These are phyloP conservation scores for Glaciozyma antarctica DNA, from an alignment of 768 basidiomycete genomes.

Conservation along the genomic window DNA sequence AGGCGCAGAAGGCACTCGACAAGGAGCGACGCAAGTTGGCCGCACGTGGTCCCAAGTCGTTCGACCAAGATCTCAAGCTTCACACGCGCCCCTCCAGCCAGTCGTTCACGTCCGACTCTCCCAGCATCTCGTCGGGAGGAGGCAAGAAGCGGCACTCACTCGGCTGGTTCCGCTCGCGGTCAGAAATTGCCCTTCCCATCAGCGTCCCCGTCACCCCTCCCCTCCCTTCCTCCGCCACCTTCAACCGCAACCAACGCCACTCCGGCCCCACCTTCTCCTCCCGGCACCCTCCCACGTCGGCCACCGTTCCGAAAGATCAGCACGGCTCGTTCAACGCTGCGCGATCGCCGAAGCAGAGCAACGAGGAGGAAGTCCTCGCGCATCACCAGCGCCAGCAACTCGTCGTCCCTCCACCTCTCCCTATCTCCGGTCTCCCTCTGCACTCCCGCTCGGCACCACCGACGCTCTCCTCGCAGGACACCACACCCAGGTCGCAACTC, in stretches of 20 bases:
- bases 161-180: conserved; percentile 27
- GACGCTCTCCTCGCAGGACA: too few species aligned
- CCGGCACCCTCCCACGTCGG: neutral
- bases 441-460: too few species aligned
- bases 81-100: neutral
- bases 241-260: neutral
- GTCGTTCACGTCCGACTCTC: conserved; percentile 14
- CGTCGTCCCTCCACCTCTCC: neutral
- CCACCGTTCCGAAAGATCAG: too few species aligned
- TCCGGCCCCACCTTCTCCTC: neutral
- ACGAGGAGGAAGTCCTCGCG: too few species aligned
- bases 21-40: conserved; percentile 28
- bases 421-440: too few species aligned
- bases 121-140: neutral
- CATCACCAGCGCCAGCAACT: neutral
- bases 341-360: too few species aligned
- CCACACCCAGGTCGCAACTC: too few species aligned
- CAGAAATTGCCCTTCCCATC: conserved; percentile 13
- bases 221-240: neutral
- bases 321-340: too few species aligned
- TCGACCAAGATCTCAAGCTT: conserved; percentile 14
- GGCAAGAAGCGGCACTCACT: conserved; percentile 6
- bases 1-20: conserved; percentile 29
- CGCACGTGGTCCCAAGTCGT: conserved; percentile 19
- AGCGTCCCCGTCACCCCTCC: conserved; percentile 3